Evolutionary conservation across 2,329 filamentous ascomycete genomes (phyloP), one percentile per base, ranked within the genome.

Genomic region (Aspergillus brunneoviolaceus): DNA sequence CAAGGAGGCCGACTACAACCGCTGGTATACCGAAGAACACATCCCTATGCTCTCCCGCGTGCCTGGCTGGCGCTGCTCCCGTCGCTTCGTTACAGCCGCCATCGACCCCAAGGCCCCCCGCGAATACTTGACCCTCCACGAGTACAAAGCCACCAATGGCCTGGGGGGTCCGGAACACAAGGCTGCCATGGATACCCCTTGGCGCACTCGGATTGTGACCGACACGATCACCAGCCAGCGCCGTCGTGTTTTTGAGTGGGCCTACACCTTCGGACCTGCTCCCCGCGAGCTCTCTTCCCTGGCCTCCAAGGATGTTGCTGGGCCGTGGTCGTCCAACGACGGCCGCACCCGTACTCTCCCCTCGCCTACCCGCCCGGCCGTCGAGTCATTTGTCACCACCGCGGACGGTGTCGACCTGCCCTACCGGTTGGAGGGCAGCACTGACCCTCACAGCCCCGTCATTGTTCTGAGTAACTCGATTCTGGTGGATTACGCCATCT

Each of bases 381-480:
- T 94, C 61, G 78, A 84, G 62, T 92, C 90, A 0, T 90, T 84
- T 66, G 77, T 93, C 63, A 88, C 86, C 0, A 86, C 89, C 0
- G 69, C 80, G 0, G 91, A 96, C 69, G 86, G 86, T 1, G 86
- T 92, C 5, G 73, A 79, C 2, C 83, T 96, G 14, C 86, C 87
- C 0, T 96, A 91, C 76, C 84, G 87, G 14, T 82, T 96, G 2
- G 90, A 95, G 74, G 92, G 92, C 57, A 89, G 85, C 64, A 69
- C 84, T 0, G 82, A 87, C 33, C 85, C 87, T 0, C 71, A 83
- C 21, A 89, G 91, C 0, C 91, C 91, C 0, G 84, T 89, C 0
- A 81, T 96, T 11, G 87, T 91, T 21, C 89, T 93, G 66, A 84
- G 83, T 76, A 96, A 96, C 80, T 93, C 89, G 1, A 87, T 96